Conservation (phyloP, 768 basidiomycete species). For the Mycena alexandri region DNA sequence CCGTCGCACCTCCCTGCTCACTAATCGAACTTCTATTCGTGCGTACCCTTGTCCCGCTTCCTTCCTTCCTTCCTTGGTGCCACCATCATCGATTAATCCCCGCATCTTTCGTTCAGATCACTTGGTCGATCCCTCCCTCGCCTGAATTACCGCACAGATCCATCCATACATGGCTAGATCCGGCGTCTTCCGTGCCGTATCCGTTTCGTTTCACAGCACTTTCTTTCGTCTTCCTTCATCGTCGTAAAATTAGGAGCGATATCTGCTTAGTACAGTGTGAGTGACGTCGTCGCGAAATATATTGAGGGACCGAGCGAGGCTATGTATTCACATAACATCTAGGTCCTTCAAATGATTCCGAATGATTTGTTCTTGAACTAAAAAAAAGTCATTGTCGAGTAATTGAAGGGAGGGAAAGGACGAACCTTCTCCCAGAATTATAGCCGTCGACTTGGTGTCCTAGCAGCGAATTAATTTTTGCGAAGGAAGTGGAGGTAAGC, state of each 20-base stretch:
- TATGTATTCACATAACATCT: slow-evolving; percentile 37
- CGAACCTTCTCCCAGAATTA: slow-evolving; percentile 52
- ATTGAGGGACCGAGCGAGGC: neutral
- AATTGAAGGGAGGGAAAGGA: neutral
- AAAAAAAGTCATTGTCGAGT: neutral
- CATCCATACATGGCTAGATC: slow-evolving; percentile 13
- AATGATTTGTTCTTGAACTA: slow-evolving; percentile 58
- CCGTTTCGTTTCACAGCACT: no score
- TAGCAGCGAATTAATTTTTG: slow-evolving; percentile 29
- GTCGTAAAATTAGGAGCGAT: neutral
- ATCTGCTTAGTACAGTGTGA: neutral
- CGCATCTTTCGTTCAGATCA: neutral
- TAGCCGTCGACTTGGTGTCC: slow-evolving; percentile 58
- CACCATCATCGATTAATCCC: no score
- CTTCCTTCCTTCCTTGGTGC: neutral
- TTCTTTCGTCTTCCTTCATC: no score
- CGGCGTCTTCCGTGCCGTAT: no score
- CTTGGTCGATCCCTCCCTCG: neutral
- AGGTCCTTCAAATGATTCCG: slow-evolving; percentile 54
- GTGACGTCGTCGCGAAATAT: neutral
- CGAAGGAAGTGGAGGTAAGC: neutral
- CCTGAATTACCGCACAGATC: neutral
- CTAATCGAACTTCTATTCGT: neutral
- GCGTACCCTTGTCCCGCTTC: neutral
- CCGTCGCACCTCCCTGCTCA: no score